Evolutionary conservation across 1,139 yeast species (phyloP), one percentile per base, ranked within the genome.

Genomic region (Diutina mesorugosa): DNA sequence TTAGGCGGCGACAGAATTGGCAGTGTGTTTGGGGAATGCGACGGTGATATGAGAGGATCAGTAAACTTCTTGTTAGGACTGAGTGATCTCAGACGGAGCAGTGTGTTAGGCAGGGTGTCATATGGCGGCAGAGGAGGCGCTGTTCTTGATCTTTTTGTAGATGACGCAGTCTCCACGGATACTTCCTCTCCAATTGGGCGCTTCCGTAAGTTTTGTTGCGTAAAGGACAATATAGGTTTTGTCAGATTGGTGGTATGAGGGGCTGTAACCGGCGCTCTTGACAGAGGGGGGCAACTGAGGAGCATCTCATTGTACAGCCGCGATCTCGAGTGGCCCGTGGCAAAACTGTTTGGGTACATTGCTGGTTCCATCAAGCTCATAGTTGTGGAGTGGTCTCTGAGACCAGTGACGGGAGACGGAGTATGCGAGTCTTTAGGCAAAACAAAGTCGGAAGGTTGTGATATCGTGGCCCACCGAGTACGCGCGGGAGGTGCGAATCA

Each of bases 51-150:
- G 10, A 68, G 64, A 7, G 75, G 74, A 51, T 70, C 70, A 56
- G 58, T 57, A 57, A 65, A 61, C 56, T 62, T 60, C 58, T 67
- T 67, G 54, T 62, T 63, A 30, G 79, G 77, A 1, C 76, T 70
- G 55, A 73, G 67, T 1, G 76, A 72, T 55, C 73, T 63, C 7
- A 76, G 66, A 58, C 76, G 64, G 47, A 63, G 58, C 21, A 60
- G 57, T 21, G 58, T 55, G 56, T 54, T 28, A 57, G 16, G 50
- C 65, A 67, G 56, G 62, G 66, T n/a, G 77, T 75, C 3, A 76
- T 63, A 58, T 2, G 62, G 60, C 1, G 66, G 77, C 26, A 77
- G 74, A 9, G 82, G 79, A 38, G 83, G 83, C 4, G 83, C 83
- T 4, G 83, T 78, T 64, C 77, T 69, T 12, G 80, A 72, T 56